phyloP scores from a whole-genome alignment of 306 rosid genomes.

The Phaseolus lunatus region DNA sequence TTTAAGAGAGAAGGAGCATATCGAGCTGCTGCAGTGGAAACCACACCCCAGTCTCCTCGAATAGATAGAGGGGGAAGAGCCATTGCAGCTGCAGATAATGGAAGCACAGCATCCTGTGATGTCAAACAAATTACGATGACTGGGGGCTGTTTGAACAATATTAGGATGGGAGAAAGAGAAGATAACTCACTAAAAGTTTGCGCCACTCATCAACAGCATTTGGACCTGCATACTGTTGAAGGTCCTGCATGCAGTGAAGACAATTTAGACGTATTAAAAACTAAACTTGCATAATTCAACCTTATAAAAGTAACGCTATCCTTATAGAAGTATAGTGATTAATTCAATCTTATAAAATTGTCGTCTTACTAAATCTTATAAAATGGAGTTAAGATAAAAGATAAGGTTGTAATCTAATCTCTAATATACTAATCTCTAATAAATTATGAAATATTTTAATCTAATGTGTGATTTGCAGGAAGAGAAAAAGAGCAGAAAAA shows the following conservation, averaged over 20 bases:
- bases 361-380: no score
- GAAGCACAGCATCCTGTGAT: constrained; percentile 87
- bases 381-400: no score
- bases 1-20: constrained; percentile 83
- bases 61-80: constrained; percentile 94
- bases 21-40: constrained; percentile 93
- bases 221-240: constrained; percentile 79
- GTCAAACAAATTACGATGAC: constrained; percentile 42
- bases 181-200: constrained; percentile 74
- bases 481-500: no score
- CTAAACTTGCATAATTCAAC: no score
- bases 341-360: no score
- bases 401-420: no score
- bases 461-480: no score
- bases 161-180: neutral
- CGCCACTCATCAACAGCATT: constrained; percentile 84
- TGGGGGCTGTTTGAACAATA: neutral
- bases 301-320: no score
- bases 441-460: no score
- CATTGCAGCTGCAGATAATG: constrained; percentile 89
- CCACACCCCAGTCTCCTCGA: constrained; percentile 85
- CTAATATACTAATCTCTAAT: no score
- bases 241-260: constrained; percentile 82
- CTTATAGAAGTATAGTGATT: no score
- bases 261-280: no score